These are phyloP conservation scores for Penicillium paxilli DNA, from an alignment of 495 filamentous ascomycete genomes.

Conservation along the genomic window DNA sequence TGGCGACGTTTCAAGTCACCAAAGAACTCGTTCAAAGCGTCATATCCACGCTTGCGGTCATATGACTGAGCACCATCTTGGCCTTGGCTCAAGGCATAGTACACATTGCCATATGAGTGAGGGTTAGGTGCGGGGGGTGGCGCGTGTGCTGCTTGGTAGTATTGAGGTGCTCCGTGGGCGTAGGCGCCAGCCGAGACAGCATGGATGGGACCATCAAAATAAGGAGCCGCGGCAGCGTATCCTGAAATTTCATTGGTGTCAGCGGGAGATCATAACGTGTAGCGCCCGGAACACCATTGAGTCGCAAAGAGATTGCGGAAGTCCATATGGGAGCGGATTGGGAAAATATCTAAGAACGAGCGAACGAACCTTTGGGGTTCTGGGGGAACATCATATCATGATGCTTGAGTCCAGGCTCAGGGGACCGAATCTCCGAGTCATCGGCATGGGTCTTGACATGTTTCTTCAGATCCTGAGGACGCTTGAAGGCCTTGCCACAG, in stretches of 20 bases:
- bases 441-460: constrained; percentile 99
- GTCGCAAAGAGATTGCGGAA: not conserved
- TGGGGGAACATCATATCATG: constrained; percentile 55
- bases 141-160: constrained; percentile 60
- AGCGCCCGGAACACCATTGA: too few species aligned
- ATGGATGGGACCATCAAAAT: constrained; percentile 46
- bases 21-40: constrained; percentile 92
- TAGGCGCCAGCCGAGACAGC: constrained; percentile 43
- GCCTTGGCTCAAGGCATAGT: constrained; percentile 64
- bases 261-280: too few species aligned
- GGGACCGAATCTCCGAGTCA: constrained; percentile 84
- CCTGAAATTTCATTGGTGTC: constrained; percentile 18
- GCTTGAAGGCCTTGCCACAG: constrained; percentile 98
- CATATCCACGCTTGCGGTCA: constrained; percentile 77
- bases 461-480: constrained; percentile 98
- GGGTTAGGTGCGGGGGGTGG: constrained; percentile 47
- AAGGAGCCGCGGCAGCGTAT: constrained; percentile 42
- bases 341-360: not conserved
- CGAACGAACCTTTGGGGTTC: constrained; percentile 35
- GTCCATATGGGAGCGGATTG: not conserved
- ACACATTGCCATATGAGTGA: constrained; percentile 68
- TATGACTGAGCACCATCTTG: constrained; percentile 51
- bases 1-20: constrained; percentile 84
- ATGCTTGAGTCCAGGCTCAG: constrained; percentile 56
- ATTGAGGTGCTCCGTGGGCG: constrained; percentile 50